A percentile compares a stretch with the other conserved stretches of the same genome.
phyloP scores from a whole-genome alignment of 2,329 filamentous ascomycete species.

The Paracoccidioides brasiliensis region DNA sequence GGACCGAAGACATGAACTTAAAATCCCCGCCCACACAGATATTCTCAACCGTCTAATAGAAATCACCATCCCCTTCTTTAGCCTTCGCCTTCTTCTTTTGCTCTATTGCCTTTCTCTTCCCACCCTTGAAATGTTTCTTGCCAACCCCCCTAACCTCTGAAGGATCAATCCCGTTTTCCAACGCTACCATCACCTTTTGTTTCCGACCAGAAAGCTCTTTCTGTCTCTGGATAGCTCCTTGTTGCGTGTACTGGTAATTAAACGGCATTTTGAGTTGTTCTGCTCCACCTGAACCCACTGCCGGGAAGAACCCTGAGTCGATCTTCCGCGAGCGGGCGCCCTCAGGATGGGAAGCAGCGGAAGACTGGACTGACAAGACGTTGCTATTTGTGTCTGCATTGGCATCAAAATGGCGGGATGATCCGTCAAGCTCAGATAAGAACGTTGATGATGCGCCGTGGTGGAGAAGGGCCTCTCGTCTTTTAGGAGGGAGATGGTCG shows the following conservation, averaged over 20 bases:
- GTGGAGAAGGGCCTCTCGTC: constrained; percentile 42
- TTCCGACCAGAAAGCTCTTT: constrained; percentile 76
- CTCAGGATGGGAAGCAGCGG: constrained; percentile 24
- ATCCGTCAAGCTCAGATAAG: constrained; percentile 3
- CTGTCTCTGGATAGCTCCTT: constrained; percentile 53
- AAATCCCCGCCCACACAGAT: background rate
- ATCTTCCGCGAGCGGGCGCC: constrained; percentile 64
- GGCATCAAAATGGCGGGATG: constrained; percentile 21
- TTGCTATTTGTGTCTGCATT: constrained; percentile 24
- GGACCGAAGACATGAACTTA: background rate
- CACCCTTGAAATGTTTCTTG: constrained; percentile 65
- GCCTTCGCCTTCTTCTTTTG: constrained; percentile 17
- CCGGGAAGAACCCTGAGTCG: constrained; percentile 80
- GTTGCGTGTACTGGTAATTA: constrained; percentile 76
- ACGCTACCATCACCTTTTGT: constrained; percentile 58
- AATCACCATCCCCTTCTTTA: constrained; percentile 9
- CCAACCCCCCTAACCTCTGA: constrained; percentile 55
- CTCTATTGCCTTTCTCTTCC: constrained; percentile 22
- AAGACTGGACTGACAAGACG: constrained; percentile 10
- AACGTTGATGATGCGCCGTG: constrained; percentile 2
- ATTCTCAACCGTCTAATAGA: constrained; percentile 5
- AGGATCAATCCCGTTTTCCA: constrained; percentile 75
- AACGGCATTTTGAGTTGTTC: constrained; percentile 69
- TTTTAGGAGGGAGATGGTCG: constrained; percentile 66
- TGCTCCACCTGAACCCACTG: constrained; percentile 42